These are phyloP conservation scores for Dichomitus squalens DNA, from an alignment of 1,284 basidiomycete genomes.

Conservation along the genomic window DNA sequence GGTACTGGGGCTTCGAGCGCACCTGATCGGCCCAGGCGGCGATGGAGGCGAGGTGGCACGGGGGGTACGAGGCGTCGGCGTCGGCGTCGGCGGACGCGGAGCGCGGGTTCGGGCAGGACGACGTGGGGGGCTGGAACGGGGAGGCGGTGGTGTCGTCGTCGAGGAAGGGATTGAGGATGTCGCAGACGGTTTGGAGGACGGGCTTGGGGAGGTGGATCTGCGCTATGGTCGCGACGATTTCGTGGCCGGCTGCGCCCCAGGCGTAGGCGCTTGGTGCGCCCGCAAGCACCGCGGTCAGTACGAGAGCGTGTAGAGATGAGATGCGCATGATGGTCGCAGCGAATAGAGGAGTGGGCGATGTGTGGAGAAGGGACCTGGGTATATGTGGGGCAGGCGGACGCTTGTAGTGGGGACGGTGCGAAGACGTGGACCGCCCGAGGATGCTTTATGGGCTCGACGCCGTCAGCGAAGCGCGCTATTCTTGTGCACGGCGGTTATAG, in stretches of 20 bases:
- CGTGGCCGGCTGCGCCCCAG: constrained; percentile 65
- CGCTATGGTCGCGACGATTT: constrained; percentile 91
- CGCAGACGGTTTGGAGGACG: constrained; percentile 71
- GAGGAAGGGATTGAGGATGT: constrained; percentile 60
- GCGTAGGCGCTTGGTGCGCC: constrained; percentile 23
- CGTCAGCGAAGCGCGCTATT: neutral
- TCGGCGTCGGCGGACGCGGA: constrained; percentile 26
- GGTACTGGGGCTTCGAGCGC: constrained; percentile 44
- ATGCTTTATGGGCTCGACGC: constrained; percentile 1
- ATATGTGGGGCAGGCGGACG: neutral
- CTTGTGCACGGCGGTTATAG: neutral
- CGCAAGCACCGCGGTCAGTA: constrained; percentile 13
- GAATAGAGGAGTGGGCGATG: neutral
- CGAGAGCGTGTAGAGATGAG: neutral
- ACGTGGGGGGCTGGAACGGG: neutral
- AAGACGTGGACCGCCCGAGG: constrained; percentile 7
- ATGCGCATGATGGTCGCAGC: constrained; percentile 2
- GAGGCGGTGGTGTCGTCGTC: constrained; percentile 13
- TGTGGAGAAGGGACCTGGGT: neutral
- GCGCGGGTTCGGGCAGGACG: constrained; percentile 6
- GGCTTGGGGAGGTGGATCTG: constrained; percentile 86
- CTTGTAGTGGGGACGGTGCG: neutral
- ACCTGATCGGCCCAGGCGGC: constrained; percentile 87
- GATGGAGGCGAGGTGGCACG: constrained; percentile 79
- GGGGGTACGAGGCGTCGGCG: constrained; percentile 37